Base-by-base conservation (phyloP, 805 yeast genomes). In the Spathaspora sp. region DNA sequence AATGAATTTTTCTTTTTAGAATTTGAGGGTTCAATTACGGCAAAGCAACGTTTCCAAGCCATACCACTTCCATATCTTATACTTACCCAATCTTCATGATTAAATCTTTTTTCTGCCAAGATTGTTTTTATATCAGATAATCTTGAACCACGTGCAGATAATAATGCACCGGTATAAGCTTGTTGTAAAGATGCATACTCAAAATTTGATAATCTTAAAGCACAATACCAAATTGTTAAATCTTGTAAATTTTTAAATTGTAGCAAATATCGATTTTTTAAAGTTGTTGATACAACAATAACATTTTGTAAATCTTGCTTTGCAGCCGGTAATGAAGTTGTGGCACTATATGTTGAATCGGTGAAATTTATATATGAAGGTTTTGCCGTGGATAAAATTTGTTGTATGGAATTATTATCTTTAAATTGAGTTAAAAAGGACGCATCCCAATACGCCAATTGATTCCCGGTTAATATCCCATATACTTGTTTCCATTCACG, bases 1-100 rank as follows among this genome's bases (percentile, higher is more conserved):
- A 67, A 77, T 57, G 60, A 23, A 23, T 3, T 69, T 66, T 70
- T 80, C 65, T 61, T 70, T 64, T 73, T 83, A 60, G 77, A 63
- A 39, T 73, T 57, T 60, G 91, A 72, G 57, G 92, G 92, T 58
- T 87, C 88, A 51, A 93, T 80, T 10, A 92, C 97, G 2, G 96
- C 93, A 73, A 81, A 94, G 63, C 97, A 93, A 53, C 96, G 79
- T 63, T 86, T 88, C 97, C 97, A 94, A 1, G 97, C 97, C 96
- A 90, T 89, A 20, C 99, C 99, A 9, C 94, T 81, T 17, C 99
- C 98, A 67, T 93, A 94, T 57, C 98, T 78, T 16, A 94, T 96
- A 65, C 91, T 81, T 43, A 87, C 91, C 97, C 97, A 93, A 61
- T 92, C 97, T 67, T 89, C 97, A 63, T 90, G 94, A 53, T 81